Percentiles rank a stretch among this genome's conserved stretches.
Evolutionary conservation across 495 filamentous ascomycete species (phyloP).

Genomic region (Tuber melanosporum): DNA sequence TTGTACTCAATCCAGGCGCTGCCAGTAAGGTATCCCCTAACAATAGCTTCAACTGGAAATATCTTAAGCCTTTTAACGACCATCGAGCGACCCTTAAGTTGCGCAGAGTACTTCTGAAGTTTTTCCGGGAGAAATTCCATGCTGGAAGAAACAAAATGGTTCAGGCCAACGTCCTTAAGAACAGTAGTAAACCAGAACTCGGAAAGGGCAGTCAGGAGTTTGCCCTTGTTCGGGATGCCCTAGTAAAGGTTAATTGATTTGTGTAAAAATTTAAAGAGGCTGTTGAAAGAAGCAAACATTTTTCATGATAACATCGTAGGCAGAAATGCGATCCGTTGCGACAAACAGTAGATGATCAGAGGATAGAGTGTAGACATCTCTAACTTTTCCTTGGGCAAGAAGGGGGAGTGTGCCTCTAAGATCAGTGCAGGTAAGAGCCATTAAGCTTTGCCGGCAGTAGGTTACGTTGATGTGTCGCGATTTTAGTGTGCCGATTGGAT

Average conservation of each 20-base stretch:
- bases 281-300: slow-evolving; percentile 52
- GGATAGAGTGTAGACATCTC: slow-evolving; percentile 73
- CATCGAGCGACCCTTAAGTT: slow-evolving; percentile 69
- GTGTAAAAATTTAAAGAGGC: not conserved
- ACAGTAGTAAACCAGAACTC: slow-evolving; percentile 72
- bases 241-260: slow-evolving; percentile 35
- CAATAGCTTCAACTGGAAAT: slow-evolving; percentile 85
- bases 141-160: slow-evolving; percentile 65
- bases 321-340: slow-evolving; percentile 85
- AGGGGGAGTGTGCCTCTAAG: slow-evolving; percentile 53
- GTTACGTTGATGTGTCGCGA: not conserved
- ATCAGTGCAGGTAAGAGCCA: slow-evolving; percentile 50
- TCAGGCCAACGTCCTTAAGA: slow-evolving; percentile 58
- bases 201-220: slow-evolving; percentile 75
- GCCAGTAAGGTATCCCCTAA: slow-evolving; percentile 90
- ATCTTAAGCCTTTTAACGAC: slow-evolving; percentile 69
- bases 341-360: slow-evolving; percentile 75
- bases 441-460: slow-evolving; percentile 10
- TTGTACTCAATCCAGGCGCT: slow-evolving; percentile 77
- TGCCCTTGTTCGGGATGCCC: slow-evolving; percentile 79
- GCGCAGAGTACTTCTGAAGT: slow-evolving; percentile 48
- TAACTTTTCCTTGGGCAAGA: slow-evolving; percentile 67
- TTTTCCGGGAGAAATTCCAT: slow-evolving; percentile 50
- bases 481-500: not conserved
- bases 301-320: slow-evolving; percentile 85